Percentiles rank a stretch among this genome's conserved stretches.
Evolutionary conservation across 2,329 filamentous ascomycete genomes (phyloP).

Genomic region (Trichoderma brevicompactum): DNA sequence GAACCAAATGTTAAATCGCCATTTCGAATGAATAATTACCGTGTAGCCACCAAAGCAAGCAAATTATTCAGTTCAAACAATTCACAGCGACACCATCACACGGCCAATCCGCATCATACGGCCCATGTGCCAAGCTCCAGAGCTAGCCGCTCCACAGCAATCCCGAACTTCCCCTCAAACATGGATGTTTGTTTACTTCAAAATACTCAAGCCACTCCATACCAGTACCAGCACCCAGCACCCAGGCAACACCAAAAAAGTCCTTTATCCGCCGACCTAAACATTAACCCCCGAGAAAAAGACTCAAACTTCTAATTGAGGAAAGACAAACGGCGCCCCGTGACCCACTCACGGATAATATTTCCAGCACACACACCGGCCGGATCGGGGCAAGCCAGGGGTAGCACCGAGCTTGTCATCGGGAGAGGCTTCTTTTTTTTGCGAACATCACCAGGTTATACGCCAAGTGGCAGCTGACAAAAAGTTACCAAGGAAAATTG

Average conservation of each 20-base stretch:
- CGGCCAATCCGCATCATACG: background rate
- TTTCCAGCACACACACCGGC: background rate
- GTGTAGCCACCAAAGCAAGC: background rate
- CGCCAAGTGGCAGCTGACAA: slow-evolving; percentile 4
- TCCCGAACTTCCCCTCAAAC: slow-evolving; percentile 14
- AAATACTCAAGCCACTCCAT: background rate
- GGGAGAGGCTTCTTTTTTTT: background rate
- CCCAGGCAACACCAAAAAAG: slow-evolving; percentile 2
- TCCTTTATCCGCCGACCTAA: background rate
- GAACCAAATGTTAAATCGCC: background rate
- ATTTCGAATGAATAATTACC: background rate
- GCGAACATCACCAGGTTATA: background rate
- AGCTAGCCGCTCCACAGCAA: slow-evolving; percentile 14
- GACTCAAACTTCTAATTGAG: background rate
- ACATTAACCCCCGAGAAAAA: background rate
- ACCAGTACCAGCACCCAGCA: background rate
- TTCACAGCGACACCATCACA: background rate
- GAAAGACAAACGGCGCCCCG: slow-evolving; percentile 10
- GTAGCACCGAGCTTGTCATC: background rate
- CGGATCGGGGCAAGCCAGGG: background rate
- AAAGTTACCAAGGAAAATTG: background rate
- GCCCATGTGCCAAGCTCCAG: slow-evolving; percentile 7
- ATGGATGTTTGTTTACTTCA: slow-evolving; percentile 11
- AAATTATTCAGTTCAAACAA: background rate
- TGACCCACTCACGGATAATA: slow-evolving; percentile 5